Evolutionary conservation across 192 early-diverging fungal genomes (phyloP), one percentile per base, ranked within the genome.

Genomic region (Obelidium mucronatum): DNA sequence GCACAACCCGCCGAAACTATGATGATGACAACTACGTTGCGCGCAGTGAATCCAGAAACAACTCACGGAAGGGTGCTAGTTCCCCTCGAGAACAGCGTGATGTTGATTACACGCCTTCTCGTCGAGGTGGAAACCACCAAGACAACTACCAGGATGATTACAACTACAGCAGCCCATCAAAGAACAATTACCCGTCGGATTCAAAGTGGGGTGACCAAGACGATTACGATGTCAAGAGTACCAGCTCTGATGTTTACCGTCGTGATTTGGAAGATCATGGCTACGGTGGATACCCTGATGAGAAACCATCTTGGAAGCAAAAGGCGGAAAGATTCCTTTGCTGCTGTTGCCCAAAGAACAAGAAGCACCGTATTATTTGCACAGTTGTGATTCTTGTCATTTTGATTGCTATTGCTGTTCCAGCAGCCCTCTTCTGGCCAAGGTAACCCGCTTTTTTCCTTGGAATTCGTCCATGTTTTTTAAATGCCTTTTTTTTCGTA

Each of bases 311-410:
- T 8, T 31, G 55, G 55, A 51, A 42, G n/a, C 19, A n/a, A 3
- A 48, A 22, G n/a, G 51, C 26, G 36, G 52, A 74, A 34, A 72
- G 39, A 39, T 72, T 35, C 52, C 36, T 60, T 4, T 74, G 72
- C 59, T 62, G 72, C 72, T 74, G 72, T 28, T 74, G 72, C 60
- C 72, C 72, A 15, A 74, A 63, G 55, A 74, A 33, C 59, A 74
- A 74, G 59, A 74, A 74, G 42, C 37, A 51, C 35, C 8, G 60
- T 5, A 60, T 74, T 6, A 74, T 74, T 51, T 74, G 72, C 42
- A 59, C 58, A 33, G 60, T 22, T 11, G 40, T 63, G 4, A 33
- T 78, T 78, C 6, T 63, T 40, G 19, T 62, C 28, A 40, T 66
- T 24, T 28, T 71, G 6, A 35, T 70, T 35, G 56, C 34, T 24